Evolutionary conservation across 768 basidiomycete genomes (phyloP), one percentile per base, ranked within the genome.

Genomic region (Trametes cingulata): DNA sequence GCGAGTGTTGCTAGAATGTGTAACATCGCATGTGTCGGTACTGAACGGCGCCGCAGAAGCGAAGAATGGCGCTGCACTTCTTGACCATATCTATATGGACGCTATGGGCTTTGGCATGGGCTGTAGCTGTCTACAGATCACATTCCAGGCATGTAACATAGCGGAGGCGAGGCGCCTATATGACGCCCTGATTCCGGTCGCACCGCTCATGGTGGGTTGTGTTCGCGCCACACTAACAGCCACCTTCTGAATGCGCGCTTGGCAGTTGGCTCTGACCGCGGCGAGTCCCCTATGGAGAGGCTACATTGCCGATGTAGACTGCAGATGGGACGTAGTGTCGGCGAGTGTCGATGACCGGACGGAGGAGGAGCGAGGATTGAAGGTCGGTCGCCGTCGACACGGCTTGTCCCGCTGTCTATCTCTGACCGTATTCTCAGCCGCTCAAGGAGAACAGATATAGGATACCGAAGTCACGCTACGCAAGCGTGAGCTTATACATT

Each of bases 101-200:
- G 95, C 97, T 9, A 98, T 98, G 97, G 96, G 95, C 27, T 99
- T 99, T 73, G 97, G 97, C 47, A 99, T 98, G 97, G 97, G 97
- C 6, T 98, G 96, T 66, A 96, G 93, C 69, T 98, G 97, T 74
- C 80, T 99, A 52, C 97, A 99, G 69, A 81, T 98, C 61, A 99
- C 97, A 14, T 98, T 98, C 77, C 97, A 99, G 74, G 90, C 95
- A 2, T 97, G 93, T 74, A 94, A 93, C 76, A 86, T 99, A 25
- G 81, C 84, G 33, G 95, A 99, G 72, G 95, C 97, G 12, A 82
- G 93, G 69, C 80, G 91, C 55, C 85, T 98, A 75, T 99, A 99
- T 71, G 97, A 99, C 72, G 92, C 91, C n/a, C 80, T 99, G 51
- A 87, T 97, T 20, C 97, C 97, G 12, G 78, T 99, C 25, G 93